A percentile compares a stretch with the other conserved stretches of the same genome.
These are phyloP conservation scores for Trichoderma semiorbis DNA, from an alignment of 2,329 filamentous ascomycete species.

Conservation along the genomic window DNA sequence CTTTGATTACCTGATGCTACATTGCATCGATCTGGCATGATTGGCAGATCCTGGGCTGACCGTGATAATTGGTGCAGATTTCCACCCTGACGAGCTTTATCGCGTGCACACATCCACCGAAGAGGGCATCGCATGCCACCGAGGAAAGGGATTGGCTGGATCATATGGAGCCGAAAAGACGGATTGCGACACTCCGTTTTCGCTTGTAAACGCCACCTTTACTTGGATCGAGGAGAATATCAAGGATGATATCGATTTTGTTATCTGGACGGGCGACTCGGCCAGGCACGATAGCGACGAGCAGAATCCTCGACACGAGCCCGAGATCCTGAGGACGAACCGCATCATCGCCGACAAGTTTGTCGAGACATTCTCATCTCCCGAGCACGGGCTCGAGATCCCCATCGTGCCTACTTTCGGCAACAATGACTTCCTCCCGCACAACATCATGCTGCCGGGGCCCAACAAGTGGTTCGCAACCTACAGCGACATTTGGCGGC, in stretches of 20 bases:
- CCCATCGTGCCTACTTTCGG: slow-evolving; percentile 88
- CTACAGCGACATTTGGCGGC: slow-evolving; percentile 75
- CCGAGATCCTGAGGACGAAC: slow-evolving; percentile 77
- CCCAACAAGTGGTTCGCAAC: slow-evolving; percentile 82
- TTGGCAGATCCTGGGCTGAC: slow-evolving; percentile 9
- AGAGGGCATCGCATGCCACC: slow-evolving; percentile 71
- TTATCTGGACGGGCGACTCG: slow-evolving; percentile 90
- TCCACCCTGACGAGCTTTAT: slow-evolving; percentile 90
- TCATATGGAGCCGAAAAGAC: slow-evolving; percentile 80
- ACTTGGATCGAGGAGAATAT: slow-evolving; percentile 80
- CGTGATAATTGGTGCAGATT: slow-evolving; percentile 54
- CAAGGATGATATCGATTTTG: slow-evolving; percentile 78
- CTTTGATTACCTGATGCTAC: background rate
- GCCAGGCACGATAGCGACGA: slow-evolving; percentile 88
- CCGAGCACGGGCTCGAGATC: slow-evolving; percentile 58
- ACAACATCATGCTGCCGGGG: slow-evolving; percentile 85
- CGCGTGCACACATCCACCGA: slow-evolving; percentile 70
- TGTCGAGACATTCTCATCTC: slow-evolving; percentile 65
- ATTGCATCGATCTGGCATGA: background rate
- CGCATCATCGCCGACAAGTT: slow-evolving; percentile 72
- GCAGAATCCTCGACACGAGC: slow-evolving; percentile 67
- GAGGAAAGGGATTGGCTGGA: slow-evolving; percentile 71
- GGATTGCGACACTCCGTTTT: slow-evolving; percentile 80
- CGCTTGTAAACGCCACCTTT: slow-evolving; percentile 84
- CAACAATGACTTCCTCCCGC: slow-evolving; percentile 96